These are phyloP conservation scores for Populus euphratica DNA, from an alignment of 345 rosid genomes.

Conservation along the genomic window DNA sequence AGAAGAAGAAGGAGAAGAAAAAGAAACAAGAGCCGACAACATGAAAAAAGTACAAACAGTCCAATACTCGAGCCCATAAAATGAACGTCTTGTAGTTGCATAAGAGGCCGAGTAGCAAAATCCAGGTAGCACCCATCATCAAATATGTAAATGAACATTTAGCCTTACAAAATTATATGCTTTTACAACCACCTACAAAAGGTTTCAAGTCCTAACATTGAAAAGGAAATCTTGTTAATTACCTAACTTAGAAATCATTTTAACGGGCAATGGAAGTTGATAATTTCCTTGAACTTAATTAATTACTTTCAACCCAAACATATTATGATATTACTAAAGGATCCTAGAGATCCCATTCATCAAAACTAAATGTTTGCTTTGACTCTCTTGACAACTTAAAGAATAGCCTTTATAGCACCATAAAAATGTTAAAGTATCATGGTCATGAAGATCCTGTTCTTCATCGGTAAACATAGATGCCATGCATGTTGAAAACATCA, in stretches of 20 bases:
- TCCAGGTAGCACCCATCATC: background rate
- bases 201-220: background rate
- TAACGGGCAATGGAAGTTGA: background rate
- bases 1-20: no score
- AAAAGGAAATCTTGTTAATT: background rate
- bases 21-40: no score
- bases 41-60: no score
- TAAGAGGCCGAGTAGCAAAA: no score
- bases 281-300: background rate
- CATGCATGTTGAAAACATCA: background rate
- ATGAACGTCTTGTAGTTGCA: no score
- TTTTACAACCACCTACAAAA: background rate
- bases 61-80: no score
- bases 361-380: background rate
- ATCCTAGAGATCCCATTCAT: background rate
- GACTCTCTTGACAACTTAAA: background rate
- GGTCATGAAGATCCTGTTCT: background rate
- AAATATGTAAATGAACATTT: background rate
- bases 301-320: background rate
- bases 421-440: background rate
- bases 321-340: background rate
- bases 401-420: background rate
- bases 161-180: background rate
- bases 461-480: background rate
- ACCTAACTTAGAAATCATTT: constrained; percentile 1